A percentile compares a stretch with the other conserved stretches of the same genome.
These are phyloP conservation scores for Musa troglodytarum DNA, from an alignment of 176 grass and related monocot species.

Conservation along the genomic window DNA sequence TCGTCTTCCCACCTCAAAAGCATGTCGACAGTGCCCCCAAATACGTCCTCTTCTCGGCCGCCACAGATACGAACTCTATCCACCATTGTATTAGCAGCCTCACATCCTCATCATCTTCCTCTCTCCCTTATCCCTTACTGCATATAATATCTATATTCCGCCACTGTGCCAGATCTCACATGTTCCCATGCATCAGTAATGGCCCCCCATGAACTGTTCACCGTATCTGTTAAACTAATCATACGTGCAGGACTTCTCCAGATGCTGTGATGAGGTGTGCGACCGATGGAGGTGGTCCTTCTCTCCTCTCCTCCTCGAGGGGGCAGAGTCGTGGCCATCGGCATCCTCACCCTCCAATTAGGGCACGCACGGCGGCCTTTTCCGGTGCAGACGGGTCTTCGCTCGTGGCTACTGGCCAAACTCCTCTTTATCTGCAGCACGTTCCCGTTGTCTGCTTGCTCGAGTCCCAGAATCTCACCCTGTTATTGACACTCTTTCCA, in stretches of 20 bases:
- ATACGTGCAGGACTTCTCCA: background rate
- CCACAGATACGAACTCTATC: too few relatives aligned
- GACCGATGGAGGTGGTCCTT: too few relatives aligned
- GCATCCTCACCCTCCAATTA: background rate
- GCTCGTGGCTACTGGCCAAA: background rate
- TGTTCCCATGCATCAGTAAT: conserved; percentile 3
- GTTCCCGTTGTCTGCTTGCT: background rate
- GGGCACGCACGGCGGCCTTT: background rate
- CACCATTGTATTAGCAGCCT: too few relatives aligned
- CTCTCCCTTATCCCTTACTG: too few relatives aligned
- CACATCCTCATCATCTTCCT: too few relatives aligned
- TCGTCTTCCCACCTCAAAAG: too few relatives aligned
- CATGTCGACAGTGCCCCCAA: too few relatives aligned
- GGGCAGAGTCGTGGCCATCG: too few relatives aligned
- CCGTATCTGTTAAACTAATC: background rate
- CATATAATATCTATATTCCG: too few relatives aligned
- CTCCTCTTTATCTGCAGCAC: background rate
- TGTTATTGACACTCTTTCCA: too few relatives aligned
- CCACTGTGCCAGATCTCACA: background rate
- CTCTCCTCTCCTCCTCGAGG: background rate
- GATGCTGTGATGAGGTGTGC: background rate
- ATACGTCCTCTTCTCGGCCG: too few relatives aligned
- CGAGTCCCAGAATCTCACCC: background rate
- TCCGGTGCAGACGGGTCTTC: too few relatives aligned
- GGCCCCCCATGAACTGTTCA: background rate